A percentile compares a stretch with the other conserved stretches of the same genome.
These are phyloP conservation scores for Athelia sp. DNA, from an alignment of 1,284 basidiomycete genomes.

Conservation along the genomic window DNA sequence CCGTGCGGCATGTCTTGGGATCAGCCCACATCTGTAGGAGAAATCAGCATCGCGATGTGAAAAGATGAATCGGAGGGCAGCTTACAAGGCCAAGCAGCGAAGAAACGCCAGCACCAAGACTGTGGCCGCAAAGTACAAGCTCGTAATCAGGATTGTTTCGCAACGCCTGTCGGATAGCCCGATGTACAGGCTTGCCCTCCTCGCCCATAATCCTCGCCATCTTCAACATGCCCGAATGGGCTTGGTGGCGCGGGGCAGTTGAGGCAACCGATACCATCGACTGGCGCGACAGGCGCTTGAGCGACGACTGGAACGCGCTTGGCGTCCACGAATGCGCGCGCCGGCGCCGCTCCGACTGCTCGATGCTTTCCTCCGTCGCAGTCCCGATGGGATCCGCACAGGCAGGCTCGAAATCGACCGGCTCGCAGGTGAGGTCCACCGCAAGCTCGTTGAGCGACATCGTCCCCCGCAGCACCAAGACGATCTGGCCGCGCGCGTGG, in stretches of 20 bases:
- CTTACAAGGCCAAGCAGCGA: constrained; percentile 68
- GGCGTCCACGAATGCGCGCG: constrained; percentile 23
- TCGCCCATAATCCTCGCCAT: constrained; percentile 79
- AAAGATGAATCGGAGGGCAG: constrained; percentile 6
- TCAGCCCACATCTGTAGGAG: constrained; percentile 77
- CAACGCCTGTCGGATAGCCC: constrained; percentile 68
- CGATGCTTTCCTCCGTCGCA: constrained; percentile 10
- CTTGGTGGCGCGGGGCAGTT: constrained; percentile 40
- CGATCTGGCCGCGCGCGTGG: constrained; percentile 64
- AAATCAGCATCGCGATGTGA: constrained; percentile 4
- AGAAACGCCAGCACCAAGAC: constrained; percentile 74
- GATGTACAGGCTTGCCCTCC: constrained; percentile 70
- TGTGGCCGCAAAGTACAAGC: constrained; percentile 22
- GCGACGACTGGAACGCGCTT: constrained; percentile 22
- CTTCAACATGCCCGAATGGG: constrained; percentile 75
- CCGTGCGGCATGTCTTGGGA: constrained; percentile 68
- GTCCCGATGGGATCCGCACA: constrained; percentile 26
- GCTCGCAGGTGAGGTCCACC: constrained; percentile 77
- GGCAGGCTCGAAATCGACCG: constrained; percentile 59
- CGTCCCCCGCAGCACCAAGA: constrained; percentile 73
- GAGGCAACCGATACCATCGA: constrained; percentile 10
- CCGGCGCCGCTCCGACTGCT: constrained; percentile 15
- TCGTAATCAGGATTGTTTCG: constrained; percentile 66
- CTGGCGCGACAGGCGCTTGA: constrained; percentile 17
- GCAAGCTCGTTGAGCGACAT: constrained; percentile 81